These are phyloP conservation scores for Aureobasidium zeae DNA, from an alignment of 2,329 filamentous ascomycete species.

Conservation along the genomic window DNA sequence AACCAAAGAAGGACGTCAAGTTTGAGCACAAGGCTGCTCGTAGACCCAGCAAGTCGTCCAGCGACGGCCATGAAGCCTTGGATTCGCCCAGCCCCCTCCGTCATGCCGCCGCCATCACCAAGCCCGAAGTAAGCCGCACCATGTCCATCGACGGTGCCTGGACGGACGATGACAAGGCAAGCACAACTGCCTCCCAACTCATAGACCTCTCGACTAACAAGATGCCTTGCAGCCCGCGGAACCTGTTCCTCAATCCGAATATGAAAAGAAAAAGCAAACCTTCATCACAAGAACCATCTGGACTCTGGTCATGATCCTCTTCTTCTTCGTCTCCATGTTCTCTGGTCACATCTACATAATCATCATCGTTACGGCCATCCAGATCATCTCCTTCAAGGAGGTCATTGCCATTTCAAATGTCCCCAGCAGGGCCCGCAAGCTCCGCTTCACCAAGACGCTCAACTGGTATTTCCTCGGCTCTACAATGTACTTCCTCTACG, in stretches of 20 bases:
- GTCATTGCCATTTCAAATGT: conserved; percentile 97
- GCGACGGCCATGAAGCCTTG: conserved; percentile 46
- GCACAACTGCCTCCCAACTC: not conserved
- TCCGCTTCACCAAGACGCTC: conserved; percentile 88
- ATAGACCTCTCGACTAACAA: conserved; percentile 2
- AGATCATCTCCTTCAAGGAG: conserved; percentile 98
- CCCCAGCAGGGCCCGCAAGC: conserved; percentile 77
- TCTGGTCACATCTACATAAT: conserved; percentile 97
- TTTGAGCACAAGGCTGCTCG: conserved; percentile 49
- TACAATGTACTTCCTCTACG: conserved; percentile 98
- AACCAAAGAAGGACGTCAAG: conserved; percentile 50
- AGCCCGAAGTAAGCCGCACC: conserved; percentile 17
- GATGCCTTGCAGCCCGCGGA: conserved; percentile 7
- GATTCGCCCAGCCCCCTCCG: conserved; percentile 43
- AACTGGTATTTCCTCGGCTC: conserved; percentile 99
- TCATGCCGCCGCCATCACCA: conserved; percentile 28
- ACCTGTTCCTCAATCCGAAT: conserved; percentile 52
- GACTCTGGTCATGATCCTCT: conserved; percentile 93
- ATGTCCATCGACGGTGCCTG: conserved; percentile 18
- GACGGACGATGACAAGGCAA: conserved; percentile 19
- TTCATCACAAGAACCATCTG: conserved; percentile 96
- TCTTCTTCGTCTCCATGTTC: conserved; percentile 87
- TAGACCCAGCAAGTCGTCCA: conserved; percentile 55
- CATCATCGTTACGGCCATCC: conserved; percentile 79
- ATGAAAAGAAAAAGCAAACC: conserved; percentile 97